A percentile compares a stretch with the other conserved stretches of the same genome.
These are phyloP conservation scores for Corylus heterophylla DNA, from an alignment of 306 rosid genomes.

Conservation along the genomic window DNA sequence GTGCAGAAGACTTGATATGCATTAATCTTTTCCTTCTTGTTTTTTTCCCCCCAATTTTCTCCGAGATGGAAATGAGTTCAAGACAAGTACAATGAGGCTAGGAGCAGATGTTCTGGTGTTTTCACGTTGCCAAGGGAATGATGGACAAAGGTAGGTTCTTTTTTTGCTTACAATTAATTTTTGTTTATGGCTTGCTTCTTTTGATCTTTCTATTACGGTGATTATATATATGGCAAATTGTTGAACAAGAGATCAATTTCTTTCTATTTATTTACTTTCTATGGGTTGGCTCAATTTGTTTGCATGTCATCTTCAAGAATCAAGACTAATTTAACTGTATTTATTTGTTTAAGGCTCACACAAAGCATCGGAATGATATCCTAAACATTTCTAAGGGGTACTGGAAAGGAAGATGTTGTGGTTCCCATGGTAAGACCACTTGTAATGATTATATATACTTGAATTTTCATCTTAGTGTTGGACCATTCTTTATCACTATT, in stretches of 20 bases:
- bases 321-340: not conserved
- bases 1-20: not conserved
- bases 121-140: conserved; percentile 69
- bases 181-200: too few species aligned
- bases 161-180: not conserved
- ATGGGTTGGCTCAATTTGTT: not conserved
- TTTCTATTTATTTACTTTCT: too few species aligned
- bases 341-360: conserved; percentile 55
- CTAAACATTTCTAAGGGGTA: conserved; percentile 88
- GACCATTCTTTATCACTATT: conserved; percentile 27
- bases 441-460: not conserved
- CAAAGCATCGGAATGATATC: conserved; percentile 94
- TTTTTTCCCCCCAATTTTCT: conserved; percentile 15
- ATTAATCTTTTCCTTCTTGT: not conserved
- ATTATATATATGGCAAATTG: too few species aligned
- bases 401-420: conserved; percentile 88
- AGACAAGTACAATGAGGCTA: conserved; percentile 97
- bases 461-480: not conserved
- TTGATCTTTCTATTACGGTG: too few species aligned
- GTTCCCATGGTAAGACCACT: conserved; percentile 82
- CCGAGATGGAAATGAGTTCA: conserved; percentile 97
- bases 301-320: not conserved
- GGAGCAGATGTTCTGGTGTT: conserved; percentile 97
- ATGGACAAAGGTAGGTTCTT: conserved; percentile 57
- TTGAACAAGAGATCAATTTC: too few species aligned